phyloP scores from a whole-genome alignment of 768 basidiomycete genomes.

The Lactarius sp. region DNA sequence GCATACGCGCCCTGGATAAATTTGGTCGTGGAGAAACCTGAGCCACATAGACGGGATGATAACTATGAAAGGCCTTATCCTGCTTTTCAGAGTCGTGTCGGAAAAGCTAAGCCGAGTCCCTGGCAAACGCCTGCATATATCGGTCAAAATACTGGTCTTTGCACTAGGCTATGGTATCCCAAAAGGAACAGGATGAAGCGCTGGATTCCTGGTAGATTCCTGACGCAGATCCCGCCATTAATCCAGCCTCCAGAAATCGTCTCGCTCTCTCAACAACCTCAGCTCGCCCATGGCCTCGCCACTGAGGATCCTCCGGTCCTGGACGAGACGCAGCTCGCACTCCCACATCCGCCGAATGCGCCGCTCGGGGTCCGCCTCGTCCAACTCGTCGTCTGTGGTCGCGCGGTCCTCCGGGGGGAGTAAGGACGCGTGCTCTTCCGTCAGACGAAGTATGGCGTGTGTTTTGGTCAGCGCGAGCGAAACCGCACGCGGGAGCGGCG shows the following conservation, averaged over 20 bases:
- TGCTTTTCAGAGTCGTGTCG: neutral
- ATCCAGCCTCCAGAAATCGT: constrained; percentile 2
- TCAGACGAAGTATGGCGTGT: constrained; percentile 62
- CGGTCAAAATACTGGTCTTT: too few species aligned
- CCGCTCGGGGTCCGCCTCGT: constrained; percentile 59
- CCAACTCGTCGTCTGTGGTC: constrained; percentile 74
- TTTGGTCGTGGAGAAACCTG: constrained; percentile 60
- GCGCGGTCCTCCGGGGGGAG: constrained; percentile 57
- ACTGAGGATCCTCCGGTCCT: constrained; percentile 48
- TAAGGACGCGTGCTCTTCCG: constrained; percentile 47
- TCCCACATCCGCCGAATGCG: constrained; percentile 71
- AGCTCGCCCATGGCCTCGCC: constrained; percentile 5
- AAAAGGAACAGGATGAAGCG: too few species aligned
- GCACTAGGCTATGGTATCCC: too few species aligned
- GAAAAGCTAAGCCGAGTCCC: neutral
- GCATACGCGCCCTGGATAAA: constrained; percentile 38
- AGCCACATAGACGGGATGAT: neutral
- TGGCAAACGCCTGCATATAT: too few species aligned
- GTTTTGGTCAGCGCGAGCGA: constrained; percentile 70
- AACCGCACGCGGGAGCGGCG: constrained; percentile 51
- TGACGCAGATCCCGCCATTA: too few species aligned
- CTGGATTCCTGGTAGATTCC: too few species aligned
- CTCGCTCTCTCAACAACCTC: constrained; percentile 9
- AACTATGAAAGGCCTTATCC: constrained; percentile 12
- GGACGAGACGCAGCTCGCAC: constrained; percentile 79